Evolutionary conservation across 2,329 filamentous ascomycete genomes (phyloP).

Genomic region (Truncatella angustata): DNA sequence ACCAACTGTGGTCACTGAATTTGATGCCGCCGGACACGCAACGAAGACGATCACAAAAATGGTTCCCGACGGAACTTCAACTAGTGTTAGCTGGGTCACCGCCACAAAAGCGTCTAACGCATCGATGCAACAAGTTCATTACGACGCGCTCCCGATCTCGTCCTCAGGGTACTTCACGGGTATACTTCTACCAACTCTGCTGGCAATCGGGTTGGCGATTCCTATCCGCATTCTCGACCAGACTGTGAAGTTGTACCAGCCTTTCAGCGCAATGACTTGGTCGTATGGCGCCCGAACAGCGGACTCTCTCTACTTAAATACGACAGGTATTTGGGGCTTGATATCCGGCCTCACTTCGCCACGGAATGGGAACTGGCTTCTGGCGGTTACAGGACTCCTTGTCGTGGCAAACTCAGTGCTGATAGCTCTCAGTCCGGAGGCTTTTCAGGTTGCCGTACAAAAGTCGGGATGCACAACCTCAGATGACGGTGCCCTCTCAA

Average conservation of each 20-base stretch:
- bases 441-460: constrained; percentile 35
- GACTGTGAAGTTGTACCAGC: constrained; percentile 35
- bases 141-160: constrained; percentile 17
- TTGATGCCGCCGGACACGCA: neutral
- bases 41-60: constrained; percentile 2
- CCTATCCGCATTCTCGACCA: constrained; percentile 35
- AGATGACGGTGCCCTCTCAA: constrained; percentile 10
- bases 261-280: constrained; percentile 40
- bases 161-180: constrained; percentile 32
- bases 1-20: neutral
- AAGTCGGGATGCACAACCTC: constrained; percentile 26
- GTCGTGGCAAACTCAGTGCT: constrained; percentile 32
- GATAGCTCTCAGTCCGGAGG: constrained; percentile 39
- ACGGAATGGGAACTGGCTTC: constrained; percentile 32
- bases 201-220: constrained; percentile 32
- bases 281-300: constrained; percentile 34
- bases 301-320: constrained; percentile 41
- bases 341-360: constrained; percentile 32
- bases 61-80: constrained; percentile 1
- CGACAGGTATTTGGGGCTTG: constrained; percentile 35
- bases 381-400: constrained; percentile 35
- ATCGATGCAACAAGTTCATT: neutral
- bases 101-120: neutral
- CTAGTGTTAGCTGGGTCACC: neutral
- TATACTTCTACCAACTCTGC: constrained; percentile 34